Evolutionary conservation across 306 rosid species (phyloP), one percentile per base, ranked within the genome.

Genomic region (Cucumis cinereus): DNA sequence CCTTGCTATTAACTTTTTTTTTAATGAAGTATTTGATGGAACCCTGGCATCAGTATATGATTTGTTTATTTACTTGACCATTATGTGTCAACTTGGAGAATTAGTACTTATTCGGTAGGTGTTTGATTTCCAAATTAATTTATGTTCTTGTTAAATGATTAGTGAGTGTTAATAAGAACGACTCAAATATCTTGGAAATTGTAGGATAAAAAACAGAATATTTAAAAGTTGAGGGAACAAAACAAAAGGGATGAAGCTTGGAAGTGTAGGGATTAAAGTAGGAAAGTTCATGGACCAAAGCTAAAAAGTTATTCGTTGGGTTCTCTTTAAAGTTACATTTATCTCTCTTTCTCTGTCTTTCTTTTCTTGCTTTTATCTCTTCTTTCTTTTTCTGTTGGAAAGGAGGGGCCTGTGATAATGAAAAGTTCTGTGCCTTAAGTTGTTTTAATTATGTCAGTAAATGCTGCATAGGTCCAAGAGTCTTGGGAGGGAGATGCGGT

Each of bases 391-490:
- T 68, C 19, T 41, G 74, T 41, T 67, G 74, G 74, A 22, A 68
- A 68, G 33, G 74, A 68, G 55, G 74, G 74, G 7, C 33, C 35
- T 22, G 54, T 68, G 58, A 52, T 47, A 8, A 70, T 70, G 75
- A 47, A 47, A 24, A 49, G 22, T 47, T 45, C 75, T 70, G 36
- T 70, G 4, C 57, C 58, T 72, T 50, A 30, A 71, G 60, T 16
- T 26, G 76, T 72, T 72, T 72, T 72, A 72, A 72, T 72, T 50
- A 72, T 72, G 76, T 72, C 57, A 72, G 76, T 72, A 49, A 72
- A 72, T 72, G 82, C 36, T 80, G 54, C 77, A 72, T 79, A 79
- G 90, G 89, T 85, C 79, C 85, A 19, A 83, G 75, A 11, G 50
- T 79, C 22, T 26, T 75, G 81, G 86, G 76, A 58, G 81, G 62